These are phyloP conservation scores for Cornus controversa DNA, from an alignment of 148 eudicot genomes.

Conservation along the genomic window DNA sequence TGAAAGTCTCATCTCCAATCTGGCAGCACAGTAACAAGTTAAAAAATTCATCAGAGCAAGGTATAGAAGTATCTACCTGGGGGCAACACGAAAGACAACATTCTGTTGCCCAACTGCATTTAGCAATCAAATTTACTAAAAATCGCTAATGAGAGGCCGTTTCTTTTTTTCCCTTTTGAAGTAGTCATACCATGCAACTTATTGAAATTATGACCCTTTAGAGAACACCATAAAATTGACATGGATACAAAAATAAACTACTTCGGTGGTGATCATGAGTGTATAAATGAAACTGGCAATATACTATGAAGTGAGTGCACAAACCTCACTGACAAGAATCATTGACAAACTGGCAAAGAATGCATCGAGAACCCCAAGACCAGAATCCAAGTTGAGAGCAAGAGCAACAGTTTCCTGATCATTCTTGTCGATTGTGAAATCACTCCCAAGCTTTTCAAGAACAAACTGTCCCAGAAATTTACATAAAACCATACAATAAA, in stretches of 20 bases:
- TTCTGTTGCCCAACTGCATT: background rate
- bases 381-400: constrained; percentile 68
- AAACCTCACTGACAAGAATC: constrained; percentile 97
- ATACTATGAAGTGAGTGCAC: constrained; percentile 19
- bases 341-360: constrained; percentile 94
- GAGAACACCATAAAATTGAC: background rate
- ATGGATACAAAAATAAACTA: background rate
- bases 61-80: background rate
- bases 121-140: background rate
- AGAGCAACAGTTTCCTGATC: constrained; percentile 42
- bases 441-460: constrained; percentile 56
- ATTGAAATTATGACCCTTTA: background rate
- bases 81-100: constrained; percentile 2
- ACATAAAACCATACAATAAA: background rate
- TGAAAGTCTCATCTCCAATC: constrained; percentile 99
- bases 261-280: background rate
- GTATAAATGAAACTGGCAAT: background rate
- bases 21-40: constrained; percentile 36
- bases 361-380: constrained; percentile 82
- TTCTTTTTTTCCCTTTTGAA: background rate
- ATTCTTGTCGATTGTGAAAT: constrained; percentile 16
- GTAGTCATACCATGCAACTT: background rate
- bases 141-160: background rate
- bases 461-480: constrained; percentile 43
- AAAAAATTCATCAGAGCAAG: constrained; percentile 18